Evolutionary conservation across 305 asterid genomes (phyloP).

Genomic region (Euphrasia arctica): DNA sequence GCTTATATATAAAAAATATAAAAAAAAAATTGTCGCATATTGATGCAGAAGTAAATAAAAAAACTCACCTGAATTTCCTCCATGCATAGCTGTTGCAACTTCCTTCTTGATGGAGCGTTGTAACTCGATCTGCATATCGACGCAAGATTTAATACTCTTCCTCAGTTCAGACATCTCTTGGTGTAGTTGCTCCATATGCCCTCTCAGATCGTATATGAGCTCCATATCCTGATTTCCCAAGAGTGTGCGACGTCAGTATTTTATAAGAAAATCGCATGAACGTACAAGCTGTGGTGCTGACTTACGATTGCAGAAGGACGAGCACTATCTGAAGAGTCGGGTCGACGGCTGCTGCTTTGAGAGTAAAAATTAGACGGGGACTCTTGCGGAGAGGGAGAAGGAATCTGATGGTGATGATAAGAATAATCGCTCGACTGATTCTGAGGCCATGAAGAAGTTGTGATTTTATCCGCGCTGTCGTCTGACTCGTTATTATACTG

Average conservation of each 20-base stretch:
- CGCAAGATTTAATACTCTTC: conserved; percentile 62
- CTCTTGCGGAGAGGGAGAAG: conserved; percentile 45
- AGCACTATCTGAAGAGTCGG: conserved; percentile 18
- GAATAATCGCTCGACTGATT: conserved; percentile 40
- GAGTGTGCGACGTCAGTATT: background rate
- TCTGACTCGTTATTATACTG: conserved; percentile 29
- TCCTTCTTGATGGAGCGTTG: conserved; percentile 56
- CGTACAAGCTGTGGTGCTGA: background rate
- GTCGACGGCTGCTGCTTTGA: conserved; percentile 33
- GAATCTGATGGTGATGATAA: conserved; percentile 25
- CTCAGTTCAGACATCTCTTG: conserved; percentile 71
- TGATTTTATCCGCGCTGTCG: conserved; percentile 33
- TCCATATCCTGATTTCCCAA: conserved; percentile 66
- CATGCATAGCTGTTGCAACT: conserved; percentile 35
- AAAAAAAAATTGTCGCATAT: too few relatives aligned
- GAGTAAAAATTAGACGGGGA: conserved; percentile 39
- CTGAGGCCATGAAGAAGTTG: conserved; percentile 42
- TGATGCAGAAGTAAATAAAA: background rate
- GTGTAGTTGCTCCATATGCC: conserved; percentile 77
- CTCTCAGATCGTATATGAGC: conserved; percentile 67
- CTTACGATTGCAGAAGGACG: conserved; percentile 54
- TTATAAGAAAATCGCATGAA: background rate
- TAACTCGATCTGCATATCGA: conserved; percentile 59
- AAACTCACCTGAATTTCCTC: background rate
- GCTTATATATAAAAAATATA: background rate